Base-by-base conservation (phyloP, 2,329 filamentous ascomycete genomes). In the Helotiales sp. region DNA sequence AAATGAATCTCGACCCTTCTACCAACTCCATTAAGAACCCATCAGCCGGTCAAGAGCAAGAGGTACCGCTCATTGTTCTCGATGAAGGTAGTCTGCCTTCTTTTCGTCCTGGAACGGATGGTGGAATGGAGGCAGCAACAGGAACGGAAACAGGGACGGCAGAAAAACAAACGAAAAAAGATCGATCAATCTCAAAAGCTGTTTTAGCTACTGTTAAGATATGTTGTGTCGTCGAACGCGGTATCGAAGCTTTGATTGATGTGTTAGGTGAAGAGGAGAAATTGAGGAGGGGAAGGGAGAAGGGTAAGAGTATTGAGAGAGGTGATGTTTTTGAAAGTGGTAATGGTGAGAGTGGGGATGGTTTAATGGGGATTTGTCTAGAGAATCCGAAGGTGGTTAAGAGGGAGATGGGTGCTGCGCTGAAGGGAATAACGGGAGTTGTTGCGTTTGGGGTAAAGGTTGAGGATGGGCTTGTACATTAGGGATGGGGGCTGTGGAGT, bases 181-280 rank as follows among this genome's bases (percentile, higher is more conserved):
- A 53, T 46, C 10, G 13, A 10, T 27, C 33, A 10, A 19, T 25
- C 5, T 22, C 7, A 4, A 24, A 29, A 12, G 51, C 51, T 6
- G 10, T 53, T 5, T n/a, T 53, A 7, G 25, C 15, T 13, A 53
- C 29, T 3, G 38, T 33, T 2, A 53, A 53, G 15, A 38, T 53
- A 8, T 53, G 51, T 25, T 53, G 27, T 27, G 19, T 55, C 9
- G 15, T 55, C 13, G 34, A 55, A n/a, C 50, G 46, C 12, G 31
- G 46, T 10, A n/a, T 50, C 25, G 53, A 50, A 15, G 34, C 34
- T 24, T 27, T 49, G 17, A 15, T 55, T 19, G 51, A 46, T 3
- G 51, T 34, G 12, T 24, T 53, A 19, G 38, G 22, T 3, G 5
- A 19, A 19, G 36, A 17, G 6, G n/a, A n/a, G 25, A 5, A 8